Evolutionary conservation across 208 protist species (phyloP), one percentile per base, ranked within the genome.

Genomic region (Wallacemonas sp.): DNA sequence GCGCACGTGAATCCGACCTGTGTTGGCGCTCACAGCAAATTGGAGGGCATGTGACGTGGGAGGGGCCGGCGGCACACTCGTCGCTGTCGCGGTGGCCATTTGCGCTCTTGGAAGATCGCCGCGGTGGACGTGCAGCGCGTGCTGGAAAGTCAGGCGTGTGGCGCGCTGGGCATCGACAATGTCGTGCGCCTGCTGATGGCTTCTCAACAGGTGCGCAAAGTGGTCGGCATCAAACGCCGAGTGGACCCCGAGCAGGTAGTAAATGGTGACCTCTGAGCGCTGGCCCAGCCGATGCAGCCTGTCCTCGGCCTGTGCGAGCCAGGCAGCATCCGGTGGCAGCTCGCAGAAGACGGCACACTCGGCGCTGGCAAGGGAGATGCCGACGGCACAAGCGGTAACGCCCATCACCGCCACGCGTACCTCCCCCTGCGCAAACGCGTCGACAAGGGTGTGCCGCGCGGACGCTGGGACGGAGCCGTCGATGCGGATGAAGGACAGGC

Each of bases 271-370:
- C 54, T 77, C 54, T 16, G 65, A 63, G 26, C 41, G 54, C 55
- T 95, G 89, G 10, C 86, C 86, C 3, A 75, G 79, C 36, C 87
- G 87, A 70, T 93, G 90, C 32, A 95, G 80, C 4, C 90, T 74
- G 70, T 95, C 89, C 63, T 95, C 89, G 22, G 89, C 89, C 49
- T 95, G 89, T 23, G 70, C 62, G 78, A 95, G 82, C 89, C 86
- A 92, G 50, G 79, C 57, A 0, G 76, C 76, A 62, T 95, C 82
- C 1, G 89, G 89, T 3, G 89, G 89, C 16, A 95, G 73, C 67
- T 95, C 89, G 32, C 82, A 87, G 66, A 95, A 95, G n/a, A 95
- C 72, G 16, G 85, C 84, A 52, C 82, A 92, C 11, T 72, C 61
- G 0, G 89, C 84, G 8, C 78, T 70, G 8, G 86, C 78, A 32